phyloP scores from a whole-genome alignment of 805 yeast species.

The Candida koratica region DNA sequence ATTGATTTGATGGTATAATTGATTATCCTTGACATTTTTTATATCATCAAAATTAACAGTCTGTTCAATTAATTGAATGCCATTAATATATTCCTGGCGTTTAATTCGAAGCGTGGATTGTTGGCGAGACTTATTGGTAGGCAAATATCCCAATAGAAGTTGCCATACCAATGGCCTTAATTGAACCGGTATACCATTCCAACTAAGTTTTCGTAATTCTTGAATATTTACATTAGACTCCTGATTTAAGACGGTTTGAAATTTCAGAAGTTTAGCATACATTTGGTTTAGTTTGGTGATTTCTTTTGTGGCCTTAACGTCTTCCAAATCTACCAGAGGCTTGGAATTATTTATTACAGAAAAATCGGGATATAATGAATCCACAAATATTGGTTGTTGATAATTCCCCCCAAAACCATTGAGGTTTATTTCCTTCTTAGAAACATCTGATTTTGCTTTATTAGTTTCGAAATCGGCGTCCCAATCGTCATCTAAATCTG shows the following conservation, averaged over 20 bases:
- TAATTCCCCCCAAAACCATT: constrained; percentile 11
- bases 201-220: constrained; percentile 72
- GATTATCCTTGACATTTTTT: constrained; percentile 31
- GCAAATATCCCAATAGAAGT: constrained; percentile 81
- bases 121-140: constrained; percentile 78
- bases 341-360: constrained; percentile 18
- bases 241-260: constrained; percentile 54
- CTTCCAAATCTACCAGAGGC: constrained; percentile 43
- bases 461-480: constrained; percentile 56
- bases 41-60: constrained; percentile 39
- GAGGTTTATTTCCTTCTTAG: not conserved
- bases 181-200: constrained; percentile 90
- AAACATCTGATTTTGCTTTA: constrained; percentile 3
- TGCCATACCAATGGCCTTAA: constrained; percentile 88
- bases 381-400: constrained; percentile 24
- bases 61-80: constrained; percentile 53
- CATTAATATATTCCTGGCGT: constrained; percentile 79
- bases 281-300: constrained; percentile 55
- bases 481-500: constrained; percentile 90
- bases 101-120: constrained; percentile 66
- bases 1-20: constrained; percentile 91
- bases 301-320: constrained; percentile 40
- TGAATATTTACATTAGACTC: constrained; percentile 56
- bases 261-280: constrained; percentile 59
- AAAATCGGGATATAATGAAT: constrained; percentile 37